A percentile compares a stretch with the other conserved stretches of the same genome.
Conservation (phyloP, 371 early-diverging fungal species). For the Lichtheimia hyalospora region DNA sequence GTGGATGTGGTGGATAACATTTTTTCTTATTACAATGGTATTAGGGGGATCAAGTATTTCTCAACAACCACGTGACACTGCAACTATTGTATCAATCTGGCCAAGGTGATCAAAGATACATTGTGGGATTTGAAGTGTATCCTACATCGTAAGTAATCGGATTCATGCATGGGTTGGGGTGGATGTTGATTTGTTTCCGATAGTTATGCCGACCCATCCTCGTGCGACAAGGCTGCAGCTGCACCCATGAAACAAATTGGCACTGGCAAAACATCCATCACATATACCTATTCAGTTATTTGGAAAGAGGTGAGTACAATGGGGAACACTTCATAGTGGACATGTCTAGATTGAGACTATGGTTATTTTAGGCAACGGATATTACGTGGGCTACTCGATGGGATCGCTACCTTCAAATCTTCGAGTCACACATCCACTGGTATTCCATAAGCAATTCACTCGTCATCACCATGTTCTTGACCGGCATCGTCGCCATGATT, state of each 20-base stretch:
- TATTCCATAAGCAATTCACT: conserved; percentile 82
- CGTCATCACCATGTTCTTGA: conserved; percentile 73
- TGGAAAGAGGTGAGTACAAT: conserved; percentile 52
- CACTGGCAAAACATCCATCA: conserved; percentile 28
- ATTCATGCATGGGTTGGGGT: neutral
- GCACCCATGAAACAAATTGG: conserved; percentile 36
- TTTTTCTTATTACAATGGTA: neutral
- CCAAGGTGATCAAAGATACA: conserved; percentile 32
- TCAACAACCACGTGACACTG: conserved; percentile 60
- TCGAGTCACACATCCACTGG: conserved; percentile 68
- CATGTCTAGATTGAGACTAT: neutral
- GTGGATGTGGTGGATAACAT: neutral
- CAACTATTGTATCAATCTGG: conserved; percentile 53
- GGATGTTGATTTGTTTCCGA: neutral
- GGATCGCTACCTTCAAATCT: conserved; percentile 47
- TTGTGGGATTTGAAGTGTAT: conserved; percentile 66
- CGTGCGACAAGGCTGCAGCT: conserved; percentile 24
- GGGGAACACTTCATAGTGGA: neutral
- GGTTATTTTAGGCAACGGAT: conserved; percentile 23
- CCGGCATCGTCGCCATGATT: conserved; percentile 87
- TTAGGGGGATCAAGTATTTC: conserved; percentile 33
- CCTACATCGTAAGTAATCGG: conserved; percentile 47
- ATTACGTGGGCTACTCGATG: conserved; percentile 59
- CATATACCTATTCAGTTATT: conserved; percentile 62
- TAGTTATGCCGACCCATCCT: conserved; percentile 24